Base-by-base conservation (phyloP, 345 rosid species). In the Citrus unshiu region DNA sequence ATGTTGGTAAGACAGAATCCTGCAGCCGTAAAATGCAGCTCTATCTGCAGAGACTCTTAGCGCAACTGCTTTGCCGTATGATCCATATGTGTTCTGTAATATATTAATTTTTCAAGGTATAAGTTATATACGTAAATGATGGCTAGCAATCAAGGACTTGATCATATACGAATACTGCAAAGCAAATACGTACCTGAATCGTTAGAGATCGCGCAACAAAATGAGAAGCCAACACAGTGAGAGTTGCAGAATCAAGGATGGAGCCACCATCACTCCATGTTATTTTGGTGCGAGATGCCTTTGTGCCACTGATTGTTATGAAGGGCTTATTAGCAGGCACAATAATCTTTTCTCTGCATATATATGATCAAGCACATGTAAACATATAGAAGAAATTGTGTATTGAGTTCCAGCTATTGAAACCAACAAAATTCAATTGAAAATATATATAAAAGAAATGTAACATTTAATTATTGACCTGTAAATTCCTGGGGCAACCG, bases 401-500 rank as follows among this genome's bases (percentile, higher is more conserved):
- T 40, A 40, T 0, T 14, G 19, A 49, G 56, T 49, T 49, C 56
- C 21, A 49, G 2, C 16, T 49, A 3, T 49, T 49, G 56, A 40
- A 40, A 40, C 46, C 13, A 40, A 9, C 13, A 9, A 40, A 40
- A 40, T 40, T 40, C 13, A 40, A 40, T 40, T 40, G 46, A 40
- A 40, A 40, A 40, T 40, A 40, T 9, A 40, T 9, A 9, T 40
- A 40, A 40, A 40, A 40, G 46, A 12, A 6, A 49, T 49, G 22
- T 35, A 30, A 49, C 7, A 43, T 12, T 74, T 40, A 40, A 78
- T 40, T 40, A 40, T 40, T 40, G 27, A 92, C 97, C 93, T 82
- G 86, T 93, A 93, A n/a, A 76, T 82, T 77, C 97, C 95, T 18
- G 97, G 91, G 73, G 89, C 88, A 72, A 93, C 94, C 84, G 77